Conservation (phyloP, 2,329 filamentous ascomycete genomes). For the Fusarium sp. region DNA sequence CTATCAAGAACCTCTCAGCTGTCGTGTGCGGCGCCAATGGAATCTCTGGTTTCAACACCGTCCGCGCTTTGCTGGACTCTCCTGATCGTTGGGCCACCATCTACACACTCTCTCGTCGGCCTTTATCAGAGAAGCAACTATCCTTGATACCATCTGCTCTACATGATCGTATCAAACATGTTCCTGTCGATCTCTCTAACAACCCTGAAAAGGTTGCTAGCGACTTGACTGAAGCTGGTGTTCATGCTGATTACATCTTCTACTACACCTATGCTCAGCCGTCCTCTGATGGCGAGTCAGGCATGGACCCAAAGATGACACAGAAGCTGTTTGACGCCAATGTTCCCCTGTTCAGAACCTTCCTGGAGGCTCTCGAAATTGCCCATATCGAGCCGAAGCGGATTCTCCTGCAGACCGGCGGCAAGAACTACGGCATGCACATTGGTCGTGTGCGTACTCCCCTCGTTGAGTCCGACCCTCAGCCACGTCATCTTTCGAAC, state of each 20-base stretch:
- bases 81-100: conserved; percentile 3
- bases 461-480: conserved; percentile 8
- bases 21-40: not conserved
- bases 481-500: not conserved
- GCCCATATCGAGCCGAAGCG: not conserved
- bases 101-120: not conserved
- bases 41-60: not conserved
- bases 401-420: conserved; percentile 10
- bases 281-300: not conserved
- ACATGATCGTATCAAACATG: not conserved
- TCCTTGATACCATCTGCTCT: not conserved
- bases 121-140: not conserved
- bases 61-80: not conserved
- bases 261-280: conserved; percentile 4
- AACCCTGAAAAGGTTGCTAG: not conserved
- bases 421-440: conserved; percentile 19
- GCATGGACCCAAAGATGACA: not conserved
- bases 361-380: not conserved
- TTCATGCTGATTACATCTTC: conserved; percentile 1
- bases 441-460: conserved; percentile 6
- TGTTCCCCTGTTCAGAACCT: conserved; percentile 5
- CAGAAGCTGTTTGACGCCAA: not conserved
- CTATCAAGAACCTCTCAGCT: not conserved
- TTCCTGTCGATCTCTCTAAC: not conserved
- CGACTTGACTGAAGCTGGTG: not conserved